Evolutionary conservation across 305 asterid species (phyloP), one percentile per base, ranked within the genome.

Genomic region (Solanum hybrid): DNA sequence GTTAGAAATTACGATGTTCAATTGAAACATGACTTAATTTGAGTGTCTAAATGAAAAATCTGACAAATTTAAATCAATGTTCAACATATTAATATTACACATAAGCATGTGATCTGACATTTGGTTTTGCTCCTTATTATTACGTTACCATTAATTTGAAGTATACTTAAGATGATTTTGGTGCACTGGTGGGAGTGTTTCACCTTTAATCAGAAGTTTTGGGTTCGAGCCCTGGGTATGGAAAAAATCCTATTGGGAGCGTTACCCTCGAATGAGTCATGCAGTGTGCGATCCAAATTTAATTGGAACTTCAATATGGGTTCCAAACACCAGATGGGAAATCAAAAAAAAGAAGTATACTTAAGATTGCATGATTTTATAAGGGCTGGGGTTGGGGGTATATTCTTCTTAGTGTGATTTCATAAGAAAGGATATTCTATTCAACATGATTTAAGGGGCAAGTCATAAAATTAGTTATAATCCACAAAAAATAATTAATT

Each of bases 271-370:
- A 40, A 40, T 40, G 1, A 0, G 0, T 11, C 14, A 2, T 40
- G 5, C 2, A 40, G 51, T 40, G 51, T 11, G 51, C 16, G 51
- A 40, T 40, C 16, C 51, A 40, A 40, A 40, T 40, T 40, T 40
- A 40, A 0, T 42, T 2, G 16, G 17, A 12, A 4, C 56, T 42
- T 4, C 56, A 4, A 42, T 42, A 4, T 42, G 6, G 17, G 0
- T 4, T 42, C 2, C 6, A 0, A 0, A 42, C 17, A 12, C 16
- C 16, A 4, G 1, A 4, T 40, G 51, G 5, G 2, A 40, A 40
- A 11, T 0, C 14, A 40, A 40, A 40, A 40, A 11, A 11, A 40
- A 4, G 5, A 40, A 40, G 51, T 11, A 11, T 40, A 12, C 56
- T 11, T 42, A 12, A 42, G 17, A 42, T 42, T 42, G 56, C 17